Percentiles rank a stretch among this genome's conserved stretches.
These are phyloP conservation scores for Pythium brachiatum DNA, from an alignment of 352 stramenopile genomes.

Conservation along the genomic window DNA sequence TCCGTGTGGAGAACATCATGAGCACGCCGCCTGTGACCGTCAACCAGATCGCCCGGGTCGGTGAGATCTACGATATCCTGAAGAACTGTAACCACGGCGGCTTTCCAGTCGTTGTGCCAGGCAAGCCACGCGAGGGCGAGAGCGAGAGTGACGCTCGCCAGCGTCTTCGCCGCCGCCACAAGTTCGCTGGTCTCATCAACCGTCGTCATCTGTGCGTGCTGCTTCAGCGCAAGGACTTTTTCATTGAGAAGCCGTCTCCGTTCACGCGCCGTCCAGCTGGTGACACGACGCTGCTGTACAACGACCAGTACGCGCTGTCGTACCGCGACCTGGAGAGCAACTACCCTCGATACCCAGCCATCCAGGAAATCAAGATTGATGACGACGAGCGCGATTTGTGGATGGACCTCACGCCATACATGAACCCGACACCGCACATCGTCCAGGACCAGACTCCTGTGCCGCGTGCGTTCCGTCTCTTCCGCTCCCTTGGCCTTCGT, in stretches of 20 bases:
- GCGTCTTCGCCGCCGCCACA: constrained; percentile 29
- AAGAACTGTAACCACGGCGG: constrained; percentile 63
- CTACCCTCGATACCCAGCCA: constrained; percentile 78
- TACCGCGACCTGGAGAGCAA: constrained; percentile 84
- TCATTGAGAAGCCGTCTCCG: constrained; percentile 70
- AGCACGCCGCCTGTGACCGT: constrained; percentile 54
- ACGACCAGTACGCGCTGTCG: constrained; percentile 83
- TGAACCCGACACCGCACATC: constrained; percentile 95
- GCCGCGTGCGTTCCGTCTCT: constrained; percentile 95
- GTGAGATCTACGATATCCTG: constrained; percentile 79
- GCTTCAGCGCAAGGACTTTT: constrained; percentile 85
- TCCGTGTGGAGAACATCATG: constrained; percentile 83
- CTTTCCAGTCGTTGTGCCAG: constrained; percentile 70
- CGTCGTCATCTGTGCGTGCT: constrained; percentile 74
- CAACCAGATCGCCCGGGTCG: constrained; percentile 71
- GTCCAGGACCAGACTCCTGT: constrained; percentile 94
- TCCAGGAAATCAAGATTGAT: constrained; percentile 88
- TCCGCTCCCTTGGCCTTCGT: constrained; percentile 96
- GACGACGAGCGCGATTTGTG: constrained; percentile 86
- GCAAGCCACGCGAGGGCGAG: constrained; percentile 35
- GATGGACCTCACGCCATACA: constrained; percentile 97
- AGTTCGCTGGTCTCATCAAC: constrained; percentile 76
- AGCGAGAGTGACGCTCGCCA: constrained; percentile 22
- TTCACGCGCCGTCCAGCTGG: constrained; percentile 73
- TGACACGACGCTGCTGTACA: constrained; percentile 82